Base-by-base conservation (phyloP, 768 basidiomycete genomes). In the Panaeolus cyanescens region DNA sequence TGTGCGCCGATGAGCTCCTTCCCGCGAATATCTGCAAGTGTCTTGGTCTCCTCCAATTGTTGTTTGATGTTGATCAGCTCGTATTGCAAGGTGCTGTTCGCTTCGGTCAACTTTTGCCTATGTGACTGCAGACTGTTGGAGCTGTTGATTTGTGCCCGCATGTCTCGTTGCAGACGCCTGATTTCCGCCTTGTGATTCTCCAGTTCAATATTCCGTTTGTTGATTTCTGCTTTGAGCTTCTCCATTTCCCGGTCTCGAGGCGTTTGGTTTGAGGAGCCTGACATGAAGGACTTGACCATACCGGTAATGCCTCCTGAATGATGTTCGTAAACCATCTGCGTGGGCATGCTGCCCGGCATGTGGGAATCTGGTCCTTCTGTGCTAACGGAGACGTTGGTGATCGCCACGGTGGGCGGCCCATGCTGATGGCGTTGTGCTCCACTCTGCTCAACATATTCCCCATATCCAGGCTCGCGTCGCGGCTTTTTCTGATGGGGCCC, bases 1-100 rank as follows among this genome's bases (percentile, higher is more conserved):
- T 82, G 82, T 8, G 78, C 79, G 5, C 77, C 80, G 31, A 76
- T 75, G 19, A 84, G 75, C 64, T 85, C 84, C 39, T 73, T 72
- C 4, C 78, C 78, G 5, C 78, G 72, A 28, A 72, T 70, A 15
- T 75, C 70, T 1, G 78, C 62, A 10, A 70, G 58, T 15, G 54
- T 25, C n/a, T 64, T 68, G 7, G 57, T 45, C 32, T 64, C 59
- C 13, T 68, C 65, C 15, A 66, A 62, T 30, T 60, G 42, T 17
- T 37, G 33, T n/a, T 60, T 54, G 12, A 65, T 50, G 31, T 59
- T 57, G 8, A 39, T 55, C 8, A 68, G 33, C 53, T 68, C 65
- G 19, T 63, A 58, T 20, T 55, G 22, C 31, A 63, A 12, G 28
- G 28, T 19, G 4, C 31, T 22, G 19, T 33, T 56, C 54, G 54